Conservation (phyloP, 352 stramenopile genomes). For the Phytophthora constricta region DNA sequence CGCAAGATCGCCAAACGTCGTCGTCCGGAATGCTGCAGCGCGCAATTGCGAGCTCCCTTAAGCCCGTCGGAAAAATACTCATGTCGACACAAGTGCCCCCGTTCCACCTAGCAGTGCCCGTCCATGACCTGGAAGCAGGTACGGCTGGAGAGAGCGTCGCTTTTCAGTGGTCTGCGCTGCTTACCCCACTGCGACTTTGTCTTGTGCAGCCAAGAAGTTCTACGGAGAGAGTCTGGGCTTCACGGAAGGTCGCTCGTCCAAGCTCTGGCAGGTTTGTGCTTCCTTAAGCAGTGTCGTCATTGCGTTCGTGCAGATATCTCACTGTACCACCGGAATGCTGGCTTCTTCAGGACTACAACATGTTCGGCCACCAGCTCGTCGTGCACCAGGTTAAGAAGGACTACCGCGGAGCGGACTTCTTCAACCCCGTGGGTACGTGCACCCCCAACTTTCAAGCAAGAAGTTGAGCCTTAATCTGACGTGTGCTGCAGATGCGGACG, state of each 20-base stretch:
- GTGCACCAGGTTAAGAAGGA: slow-evolving; percentile 92
- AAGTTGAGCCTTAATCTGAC: no score
- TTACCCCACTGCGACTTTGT: neutral
- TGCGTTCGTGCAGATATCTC: no score
- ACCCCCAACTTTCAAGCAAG: no score
- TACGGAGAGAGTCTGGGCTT: slow-evolving; percentile 94
- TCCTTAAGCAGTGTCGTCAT: no score
- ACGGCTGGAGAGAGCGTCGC: slow-evolving; percentile 3
- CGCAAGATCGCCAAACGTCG: slow-evolving; percentile 1
- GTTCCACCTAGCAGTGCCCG: slow-evolving; percentile 94
- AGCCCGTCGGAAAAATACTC: slow-evolving; percentile 24
- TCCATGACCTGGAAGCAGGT: slow-evolving; percentile 93
- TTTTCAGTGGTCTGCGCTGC: neutral
- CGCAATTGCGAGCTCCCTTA: slow-evolving; percentile 19
- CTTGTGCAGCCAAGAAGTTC: slow-evolving; percentile 87
- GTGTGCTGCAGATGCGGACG: slow-evolving; percentile 86
- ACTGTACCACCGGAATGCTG: slow-evolving; percentile 40
- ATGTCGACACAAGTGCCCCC: slow-evolving; percentile 58
- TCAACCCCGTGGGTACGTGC: slow-evolving; percentile 93
- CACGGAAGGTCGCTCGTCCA: slow-evolving; percentile 90
- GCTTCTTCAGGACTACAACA: slow-evolving; percentile 84
- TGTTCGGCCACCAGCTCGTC: slow-evolving; percentile 89
- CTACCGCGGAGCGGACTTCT: slow-evolving; percentile 94
- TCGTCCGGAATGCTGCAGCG: slow-evolving; percentile 34
- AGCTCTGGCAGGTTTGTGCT: slow-evolving; percentile 90